Conservation (phyloP, 1,284 basidiomycete species). For the Puccinia polysora region DNA sequence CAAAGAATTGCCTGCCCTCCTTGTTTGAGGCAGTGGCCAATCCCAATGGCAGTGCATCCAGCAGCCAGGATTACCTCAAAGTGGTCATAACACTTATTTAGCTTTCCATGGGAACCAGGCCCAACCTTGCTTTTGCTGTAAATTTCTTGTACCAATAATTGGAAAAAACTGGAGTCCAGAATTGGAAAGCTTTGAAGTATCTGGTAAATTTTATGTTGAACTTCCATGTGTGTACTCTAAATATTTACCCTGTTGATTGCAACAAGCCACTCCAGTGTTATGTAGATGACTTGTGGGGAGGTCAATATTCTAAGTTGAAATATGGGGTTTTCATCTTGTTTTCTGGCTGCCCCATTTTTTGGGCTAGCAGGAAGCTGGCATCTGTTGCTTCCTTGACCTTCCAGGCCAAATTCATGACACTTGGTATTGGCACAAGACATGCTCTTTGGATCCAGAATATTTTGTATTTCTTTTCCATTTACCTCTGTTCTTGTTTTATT, state of each 20-base stretch:
- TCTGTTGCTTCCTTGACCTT: not conserved
- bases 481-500: too few species aligned
- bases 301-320: conserved; percentile 5
- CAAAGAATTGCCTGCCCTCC: not conserved
- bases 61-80: not conserved
- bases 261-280: not conserved
- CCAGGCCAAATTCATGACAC: not conserved
- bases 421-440: not conserved
- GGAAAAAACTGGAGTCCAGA: too few species aligned
- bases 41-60: too few species aligned
- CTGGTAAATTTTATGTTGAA: not conserved
- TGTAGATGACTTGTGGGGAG: conserved; percentile 8
- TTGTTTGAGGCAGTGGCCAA: not conserved
- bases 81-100: not conserved
- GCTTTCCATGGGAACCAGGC: not conserved
- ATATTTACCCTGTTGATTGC: not conserved
- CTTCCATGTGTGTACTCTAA: not conserved
- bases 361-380: not conserved
- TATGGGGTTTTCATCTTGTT: not conserved
- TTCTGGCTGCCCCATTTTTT: not conserved
- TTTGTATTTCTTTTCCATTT: too few species aligned
- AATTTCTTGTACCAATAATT: too few species aligned
- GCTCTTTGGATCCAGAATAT: not conserved
- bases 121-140: not conserved
- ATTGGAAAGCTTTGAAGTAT: not conserved